Conservation (phyloP, 768 basidiomycete species). For the Pleurotus ostreatus region DNA sequence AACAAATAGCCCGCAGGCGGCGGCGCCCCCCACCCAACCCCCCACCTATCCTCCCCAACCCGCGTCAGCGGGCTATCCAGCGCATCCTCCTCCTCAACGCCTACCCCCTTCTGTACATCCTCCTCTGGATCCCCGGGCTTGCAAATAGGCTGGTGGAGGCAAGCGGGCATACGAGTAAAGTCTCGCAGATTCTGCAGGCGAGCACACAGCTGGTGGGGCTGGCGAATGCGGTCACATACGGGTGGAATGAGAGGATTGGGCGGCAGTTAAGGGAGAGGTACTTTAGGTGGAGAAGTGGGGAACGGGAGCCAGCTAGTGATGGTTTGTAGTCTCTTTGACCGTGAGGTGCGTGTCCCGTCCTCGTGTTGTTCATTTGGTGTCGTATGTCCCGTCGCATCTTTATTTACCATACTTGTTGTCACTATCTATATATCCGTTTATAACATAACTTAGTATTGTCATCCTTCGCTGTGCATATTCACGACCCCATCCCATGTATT, state of each 20-base stretch:
- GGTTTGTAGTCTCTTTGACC: too few relatives aligned
- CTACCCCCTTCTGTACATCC: conserved; percentile 13
- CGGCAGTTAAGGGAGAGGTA: not conserved
- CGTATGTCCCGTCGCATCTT: too few relatives aligned
- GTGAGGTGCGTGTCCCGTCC: too few relatives aligned
- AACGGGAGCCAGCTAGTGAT: too few relatives aligned
- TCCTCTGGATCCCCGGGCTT: conserved; percentile 13
- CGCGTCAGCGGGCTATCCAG: not conserved
- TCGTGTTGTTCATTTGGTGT: too few relatives aligned
- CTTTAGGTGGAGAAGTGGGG: not conserved
- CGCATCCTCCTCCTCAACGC: conserved; percentile 12
- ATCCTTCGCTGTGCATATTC: too few relatives aligned
- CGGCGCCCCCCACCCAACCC: not conserved
- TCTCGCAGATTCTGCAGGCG: conserved; percentile 10
- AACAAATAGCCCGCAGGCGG: not conserved
- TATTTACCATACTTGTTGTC: too few relatives aligned
- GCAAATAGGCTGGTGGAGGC: conserved; percentile 12
- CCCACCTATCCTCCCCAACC: not conserved
- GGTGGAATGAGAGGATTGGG: conserved; percentile 12
- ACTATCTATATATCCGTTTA: too few relatives aligned
- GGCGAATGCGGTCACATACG: conserved; percentile 12
- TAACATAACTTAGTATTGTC: too few relatives aligned
- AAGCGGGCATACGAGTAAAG: conserved; percentile 3
- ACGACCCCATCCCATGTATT: too few relatives aligned
- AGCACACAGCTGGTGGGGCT: conserved; percentile 11